A percentile compares a stretch with the other conserved stretches of the same genome.
These are phyloP conservation scores for Agaricus subrufescens DNA, from an alignment of 768 basidiomycete species.

Conservation along the genomic window DNA sequence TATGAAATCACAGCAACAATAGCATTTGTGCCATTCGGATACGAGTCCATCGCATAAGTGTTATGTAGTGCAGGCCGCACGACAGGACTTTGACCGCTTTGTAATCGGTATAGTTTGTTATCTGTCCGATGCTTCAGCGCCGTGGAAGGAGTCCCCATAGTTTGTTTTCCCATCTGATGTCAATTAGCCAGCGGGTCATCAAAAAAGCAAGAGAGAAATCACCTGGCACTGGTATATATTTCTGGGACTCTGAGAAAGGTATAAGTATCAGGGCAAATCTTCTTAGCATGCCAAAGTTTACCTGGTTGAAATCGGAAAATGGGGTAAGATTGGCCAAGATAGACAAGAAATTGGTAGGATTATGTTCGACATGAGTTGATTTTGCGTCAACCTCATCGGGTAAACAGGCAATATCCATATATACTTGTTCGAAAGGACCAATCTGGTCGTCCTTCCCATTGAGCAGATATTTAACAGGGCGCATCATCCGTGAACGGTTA, in stretches of 20 bases:
- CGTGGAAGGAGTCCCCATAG: constrained; percentile 97
- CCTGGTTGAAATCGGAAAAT: constrained; percentile 99
- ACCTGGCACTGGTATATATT: constrained; percentile 95
- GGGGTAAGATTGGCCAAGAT: constrained; percentile 97
- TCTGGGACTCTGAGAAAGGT: constrained; percentile 61
- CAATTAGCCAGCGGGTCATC: constrained; percentile 5
- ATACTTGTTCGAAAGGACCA: constrained; percentile 97
- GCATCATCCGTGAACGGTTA: constrained; percentile 89
- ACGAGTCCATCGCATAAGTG: constrained; percentile 96
- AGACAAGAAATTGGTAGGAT: constrained; percentile 92
- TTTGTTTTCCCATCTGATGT: constrained; percentile 96
- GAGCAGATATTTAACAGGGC: constrained; percentile 86
- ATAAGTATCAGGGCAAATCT: constrained; percentile 3
- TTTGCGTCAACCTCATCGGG: constrained; percentile 76
- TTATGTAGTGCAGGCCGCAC: constrained; percentile 91
- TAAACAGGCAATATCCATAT: constrained; percentile 95
- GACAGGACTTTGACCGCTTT: constrained; percentile 91
- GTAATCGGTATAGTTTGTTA: constrained; percentile 96
- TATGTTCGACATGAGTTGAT: constrained; percentile 90
- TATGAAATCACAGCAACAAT: constrained; percentile 99
- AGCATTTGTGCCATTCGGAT: constrained; percentile 97
- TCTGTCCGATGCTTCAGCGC: constrained; percentile 90
- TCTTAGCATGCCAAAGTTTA: constrained; percentile 28
- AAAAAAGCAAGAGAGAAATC: neutral
- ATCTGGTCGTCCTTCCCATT: constrained; percentile 88